These are phyloP conservation scores for Trichoderma sp. DNA, from an alignment of 2,329 filamentous ascomycete species.

Conservation along the genomic window DNA sequence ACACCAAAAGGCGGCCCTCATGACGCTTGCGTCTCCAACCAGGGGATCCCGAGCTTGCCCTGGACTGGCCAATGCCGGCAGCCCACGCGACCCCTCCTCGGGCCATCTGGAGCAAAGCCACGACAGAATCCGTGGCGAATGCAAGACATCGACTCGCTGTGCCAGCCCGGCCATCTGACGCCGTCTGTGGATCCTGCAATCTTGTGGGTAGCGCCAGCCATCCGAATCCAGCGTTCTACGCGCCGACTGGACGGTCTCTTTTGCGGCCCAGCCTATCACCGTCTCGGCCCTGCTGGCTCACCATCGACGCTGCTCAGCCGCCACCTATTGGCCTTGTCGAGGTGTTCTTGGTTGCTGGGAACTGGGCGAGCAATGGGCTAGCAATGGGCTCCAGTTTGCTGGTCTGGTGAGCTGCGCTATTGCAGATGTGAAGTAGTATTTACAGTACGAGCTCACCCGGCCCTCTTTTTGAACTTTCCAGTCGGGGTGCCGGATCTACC, in stretches of 20 bases:
- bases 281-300: slow-evolving; percentile 21
- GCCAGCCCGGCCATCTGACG: slow-evolving; percentile 36
- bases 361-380: slow-evolving; percentile 11
- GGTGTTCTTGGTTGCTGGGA: slow-evolving; percentile 13
- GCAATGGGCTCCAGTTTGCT: slow-evolving; percentile 9
- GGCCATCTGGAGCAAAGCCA: slow-evolving; percentile 30
- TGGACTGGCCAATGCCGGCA: slow-evolving; percentile 32
- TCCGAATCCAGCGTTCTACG: slow-evolving; percentile 34
- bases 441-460: slow-evolving; percentile 18
- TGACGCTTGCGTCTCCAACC: neutral
- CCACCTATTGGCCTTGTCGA: slow-evolving; percentile 20
- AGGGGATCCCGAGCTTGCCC: slow-evolving; percentile 4
- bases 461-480: slow-evolving; percentile 19
- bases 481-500: slow-evolving; percentile 17
- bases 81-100: slow-evolving; percentile 31
- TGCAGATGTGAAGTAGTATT: slow-evolving; percentile 16
- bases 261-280: slow-evolving; percentile 34
- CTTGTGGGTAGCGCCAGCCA: slow-evolving; percentile 38
- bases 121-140: slow-evolving; percentile 24
- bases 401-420: slow-evolving; percentile 23
- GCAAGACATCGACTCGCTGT: slow-evolving; percentile 45
- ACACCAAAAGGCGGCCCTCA: neutral
- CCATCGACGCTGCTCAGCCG: slow-evolving; percentile 26
- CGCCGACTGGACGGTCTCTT: slow-evolving; percentile 35
- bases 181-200: slow-evolving; percentile 36